Evolutionary conservation across 2,329 filamentous ascomycete genomes (phyloP), one percentile per base, ranked within the genome.

Genomic region (Pseudogymnoascus sp.): DNA sequence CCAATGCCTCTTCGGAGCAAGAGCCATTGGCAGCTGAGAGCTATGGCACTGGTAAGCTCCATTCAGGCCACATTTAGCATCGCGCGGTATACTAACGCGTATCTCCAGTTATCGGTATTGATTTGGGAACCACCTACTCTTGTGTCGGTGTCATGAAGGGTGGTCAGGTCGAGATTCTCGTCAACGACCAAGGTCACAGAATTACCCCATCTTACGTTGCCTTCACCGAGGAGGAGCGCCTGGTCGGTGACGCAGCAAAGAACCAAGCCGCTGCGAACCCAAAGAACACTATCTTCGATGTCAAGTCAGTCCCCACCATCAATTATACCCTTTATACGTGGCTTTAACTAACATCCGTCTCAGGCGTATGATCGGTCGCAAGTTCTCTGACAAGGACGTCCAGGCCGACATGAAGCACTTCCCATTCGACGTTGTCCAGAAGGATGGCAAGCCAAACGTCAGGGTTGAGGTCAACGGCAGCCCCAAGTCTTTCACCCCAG

Each of bases 391-490:
- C 75, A 89, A 88, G 80, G 90, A 95, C 66, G 87, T 97, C 68
- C 92, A 97, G 80, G 83, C 81, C 74, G 94, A 99, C 74, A 84
- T 94, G 74, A 97, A 99, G 89, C 90, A 97, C 82, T 97, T 96
- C 84, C 93, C 94, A 72, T 99, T 93, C 88, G 91, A 90, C 80
- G 89, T 99, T 64, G 74, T 91, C 72, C 83, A 89, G 82, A 92
- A 94, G 82, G 85, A 89, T 77, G 91, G 87, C 75, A 96, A 97
- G 82, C 94, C 94, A 66, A 79, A 86, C 68, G 86, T 99, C 73
- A 82, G 88, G 74, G 89, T 93, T 70, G 76, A 88, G 62, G 85
- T 90, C 68, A 74, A 78, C 73, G 83, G 85, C 62, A 69, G 79
- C 65, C 75, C 83, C 69, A 91, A 88, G 80, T 82, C 79, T 66